Evolutionary conservation across 2,329 filamentous ascomycete genomes (phyloP), one percentile per base, ranked within the genome.

Genomic region (Neofusicoccum sp.): DNA sequence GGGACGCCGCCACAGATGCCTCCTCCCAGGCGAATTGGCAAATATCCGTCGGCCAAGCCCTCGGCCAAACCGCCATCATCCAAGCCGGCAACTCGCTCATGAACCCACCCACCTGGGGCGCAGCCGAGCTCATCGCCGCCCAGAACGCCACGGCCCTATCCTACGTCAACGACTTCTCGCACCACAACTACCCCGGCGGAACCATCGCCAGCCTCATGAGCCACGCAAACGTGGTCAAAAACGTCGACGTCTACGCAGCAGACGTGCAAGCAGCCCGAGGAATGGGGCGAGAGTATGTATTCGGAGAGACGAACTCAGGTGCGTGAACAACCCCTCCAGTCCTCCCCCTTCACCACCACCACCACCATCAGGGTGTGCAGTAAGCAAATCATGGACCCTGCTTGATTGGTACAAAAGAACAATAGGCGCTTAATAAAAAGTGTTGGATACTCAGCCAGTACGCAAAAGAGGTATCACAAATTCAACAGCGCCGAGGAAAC

Each of bases 121-220:
- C 75, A 11, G 65, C 64, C 1, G 72, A 69, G 0, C 69, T 80
- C 51, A 70, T 70, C 0, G 70, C 70, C 2, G 68, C 66, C 1
- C 76, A 79, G 65, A 75, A 74, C 1, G 66, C 68, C 20, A 72
- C 74, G 1, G 71, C 58, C 12, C 31, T 74, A 40, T 63, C 64
- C 12, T 79, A 77, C 61, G 73, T 78, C 78, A 60, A 54, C 14
- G 16, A 11, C 4, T 51, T 36, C 33, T 53, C 28, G 9, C 47
- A 51, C 45, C 80, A 82, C 70, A 81, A 81, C 65, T 82, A 82
- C 61, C 80, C 80, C 3, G 43, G 0, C 74, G 77, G 64, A 73
- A 70, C 0, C 14, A 26, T 60, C 44, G 58, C 66, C 1, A 65
- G 63, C 3, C 70, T 82, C 3, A 82, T 82, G 77, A 76, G 74